These are phyloP conservation scores for Oenanthe sinensis DNA, from an alignment of 129 eudicot species.

Conservation along the genomic window DNA sequence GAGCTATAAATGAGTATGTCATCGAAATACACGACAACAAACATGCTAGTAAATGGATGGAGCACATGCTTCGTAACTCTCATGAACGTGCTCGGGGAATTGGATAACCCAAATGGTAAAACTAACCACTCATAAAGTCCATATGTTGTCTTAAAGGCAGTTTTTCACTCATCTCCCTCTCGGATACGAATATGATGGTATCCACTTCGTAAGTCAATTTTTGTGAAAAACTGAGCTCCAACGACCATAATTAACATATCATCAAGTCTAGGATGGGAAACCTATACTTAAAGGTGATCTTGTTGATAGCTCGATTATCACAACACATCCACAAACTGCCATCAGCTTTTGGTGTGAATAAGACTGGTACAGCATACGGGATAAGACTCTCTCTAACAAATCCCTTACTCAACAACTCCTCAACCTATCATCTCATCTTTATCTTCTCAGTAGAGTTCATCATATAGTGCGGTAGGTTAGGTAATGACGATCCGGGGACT, in stretches of 20 bases:
- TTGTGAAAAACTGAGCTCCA: neutral
- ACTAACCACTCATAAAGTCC: conserved; percentile 19
- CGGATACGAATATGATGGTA: neutral
- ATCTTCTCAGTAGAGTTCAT: neutral
- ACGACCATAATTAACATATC: neutral
- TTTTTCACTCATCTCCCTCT: conserved; percentile 15
- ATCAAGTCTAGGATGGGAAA: neutral
- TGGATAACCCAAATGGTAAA: neutral
- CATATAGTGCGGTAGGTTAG: neutral
- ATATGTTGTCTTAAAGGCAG: neutral
- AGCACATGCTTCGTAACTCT: neutral
- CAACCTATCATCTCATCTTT: neutral
- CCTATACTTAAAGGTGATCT: too few species aligned
- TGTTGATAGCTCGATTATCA: too few species aligned
- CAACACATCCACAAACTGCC: conserved; percentile 8
- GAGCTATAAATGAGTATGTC: too few species aligned
- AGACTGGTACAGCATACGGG: neutral
- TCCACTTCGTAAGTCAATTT: conserved; percentile 9
- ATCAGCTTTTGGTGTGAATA: conserved; percentile 2
- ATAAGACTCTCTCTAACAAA: conserved; percentile 3
- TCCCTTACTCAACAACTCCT: neutral
- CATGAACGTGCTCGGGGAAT: conserved; percentile 10
- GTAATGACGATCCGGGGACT: neutral
- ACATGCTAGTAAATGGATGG: neutral
- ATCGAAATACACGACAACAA: too few species aligned